phyloP scores from a whole-genome alignment of 1,284 basidiomycete species.

The Cryptococcus sp. region DNA sequence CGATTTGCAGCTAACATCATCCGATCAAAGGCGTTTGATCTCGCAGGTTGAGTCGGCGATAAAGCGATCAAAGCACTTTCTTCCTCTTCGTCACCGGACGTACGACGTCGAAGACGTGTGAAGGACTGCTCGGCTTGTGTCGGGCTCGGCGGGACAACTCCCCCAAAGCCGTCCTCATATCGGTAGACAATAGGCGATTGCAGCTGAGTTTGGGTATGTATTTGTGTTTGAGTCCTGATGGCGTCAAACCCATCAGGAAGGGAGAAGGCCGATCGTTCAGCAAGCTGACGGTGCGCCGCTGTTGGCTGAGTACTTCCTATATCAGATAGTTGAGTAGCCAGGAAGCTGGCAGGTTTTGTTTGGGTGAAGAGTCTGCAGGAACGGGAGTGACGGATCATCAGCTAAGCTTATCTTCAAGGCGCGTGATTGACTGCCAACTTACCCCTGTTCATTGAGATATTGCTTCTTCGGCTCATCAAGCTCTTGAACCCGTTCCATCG shows the following conservation, averaged over 20 bases:
- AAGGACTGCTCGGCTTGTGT: conserved; percentile 17
- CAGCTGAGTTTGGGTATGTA: conserved; percentile 1
- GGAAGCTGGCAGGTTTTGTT: conserved; percentile 31
- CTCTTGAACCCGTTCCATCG: conserved; percentile 14
- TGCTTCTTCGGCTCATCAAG: conserved; percentile 22
- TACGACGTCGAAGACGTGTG: conserved; percentile 24
- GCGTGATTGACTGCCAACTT: conserved; percentile 5
- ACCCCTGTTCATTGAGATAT: conserved; percentile 48
- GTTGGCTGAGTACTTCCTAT: conserved; percentile 8
- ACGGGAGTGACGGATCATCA: not conserved
- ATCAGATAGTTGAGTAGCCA: conserved; percentile 13
- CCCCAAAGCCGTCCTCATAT: not conserved
- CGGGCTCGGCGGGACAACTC: conserved; percentile 3
- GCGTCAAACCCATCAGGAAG: conserved; percentile 1
- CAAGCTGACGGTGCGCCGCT: conserved; percentile 3
- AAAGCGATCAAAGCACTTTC: not conserved
- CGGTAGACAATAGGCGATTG: not conserved
- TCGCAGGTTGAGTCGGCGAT: conserved; percentile 6
- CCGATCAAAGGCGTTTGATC: conserved; percentile 15
- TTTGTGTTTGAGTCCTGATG: conserved; percentile 10
- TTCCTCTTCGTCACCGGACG: conserved; percentile 4
- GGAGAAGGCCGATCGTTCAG: conserved; percentile 13
- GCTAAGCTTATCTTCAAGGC: not conserved
- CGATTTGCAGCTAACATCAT: conserved; percentile 21
- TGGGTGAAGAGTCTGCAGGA: conserved; percentile 45